Base-by-base conservation (phyloP, 805 yeast genomes). In the Ogataea wickerhamii region DNA sequence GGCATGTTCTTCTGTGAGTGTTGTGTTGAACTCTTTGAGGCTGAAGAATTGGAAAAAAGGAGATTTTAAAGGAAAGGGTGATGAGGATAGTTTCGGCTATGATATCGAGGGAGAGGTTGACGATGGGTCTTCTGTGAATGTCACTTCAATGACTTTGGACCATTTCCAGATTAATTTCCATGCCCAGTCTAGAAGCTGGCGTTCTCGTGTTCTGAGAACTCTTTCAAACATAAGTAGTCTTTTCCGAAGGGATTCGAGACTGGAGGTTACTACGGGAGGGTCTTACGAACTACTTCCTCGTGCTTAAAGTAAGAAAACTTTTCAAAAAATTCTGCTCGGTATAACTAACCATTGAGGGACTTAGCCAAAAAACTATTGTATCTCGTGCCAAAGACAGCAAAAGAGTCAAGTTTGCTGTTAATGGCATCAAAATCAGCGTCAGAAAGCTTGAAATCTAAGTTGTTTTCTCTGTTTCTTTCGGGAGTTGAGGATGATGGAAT, bases 1-100 rank as follows among this genome's bases (percentile, higher is more conserved):
- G 98, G 95, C 96, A 0, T 70, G 87, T 52, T 86, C 96, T 47
- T 86, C 96, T 1, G 80, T 87, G 2, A 84, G 95, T 51, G 98
- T 91, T 17, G 89, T 93, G 19, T 52, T 82, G 32, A 84, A 85
- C 45, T 87, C 96, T 0, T 66, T 91, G 43, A 58, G 78, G 51
- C 67, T 91, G 51, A 84, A 82, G 55, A 63, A 66, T 32, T 87
- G 91, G 88, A 70, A 52, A 24, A 10, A 18, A 36, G 36, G 45
- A 45, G 2, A 36, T 27, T 16, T 22, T 45, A 30, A 19, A 21
- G 14, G 14, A 14, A 12, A 5, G 21, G 5, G 21, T 26, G 18
- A 21, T 27, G 44, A 39, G 17, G 40, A 34, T 17, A 16, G 19
- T 1, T 28, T 37, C 3, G 40, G 41, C 25, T 11, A 32, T 5